phyloP scores from a whole-genome alignment of 1,284 basidiomycete species.

The Termitomyces sp. region DNA sequence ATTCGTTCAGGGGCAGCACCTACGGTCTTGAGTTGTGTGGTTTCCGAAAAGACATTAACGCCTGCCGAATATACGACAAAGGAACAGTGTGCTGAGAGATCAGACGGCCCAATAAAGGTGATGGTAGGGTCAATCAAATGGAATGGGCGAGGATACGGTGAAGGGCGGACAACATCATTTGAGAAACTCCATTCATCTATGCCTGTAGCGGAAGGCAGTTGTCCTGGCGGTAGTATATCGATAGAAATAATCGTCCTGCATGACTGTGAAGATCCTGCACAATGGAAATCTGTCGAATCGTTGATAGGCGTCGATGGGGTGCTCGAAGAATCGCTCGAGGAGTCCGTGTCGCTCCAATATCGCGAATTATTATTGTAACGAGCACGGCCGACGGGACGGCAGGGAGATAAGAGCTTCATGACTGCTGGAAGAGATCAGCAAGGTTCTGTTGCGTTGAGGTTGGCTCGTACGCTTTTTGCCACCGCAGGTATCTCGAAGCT shows the following conservation, averaged over 20 bases:
- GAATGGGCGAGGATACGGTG: constrained; percentile 46
- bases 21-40: constrained; percentile 35
- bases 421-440: constrained; percentile 25
- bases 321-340: constrained; percentile 34
- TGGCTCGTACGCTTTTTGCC: constrained; percentile 54
- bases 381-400: constrained; percentile 20
- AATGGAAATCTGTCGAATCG: constrained; percentile 15
- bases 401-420: constrained; percentile 39
- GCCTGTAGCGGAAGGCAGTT: constrained; percentile 8
- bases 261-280: constrained; percentile 12
- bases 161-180: constrained; percentile 28
- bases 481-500: constrained; percentile 61
- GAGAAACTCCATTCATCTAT: constrained; percentile 5
- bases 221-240: constrained; percentile 42
- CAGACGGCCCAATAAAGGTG: constrained; percentile 45
- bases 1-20: constrained; percentile 28
- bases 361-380: constrained; percentile 11
- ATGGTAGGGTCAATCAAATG: constrained; percentile 57
- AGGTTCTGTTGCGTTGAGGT: not conserved
- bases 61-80: constrained; percentile 52
- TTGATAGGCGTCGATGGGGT: constrained; percentile 35
- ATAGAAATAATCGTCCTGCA: constrained; percentile 50
- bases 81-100: constrained; percentile 43
- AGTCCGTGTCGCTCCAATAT: constrained; percentile 28
- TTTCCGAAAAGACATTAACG: constrained; percentile 44